Percentiles rank a stretch among this genome's conserved stretches.
Evolutionary conservation across 2,329 filamentous ascomycete species (phyloP).

Genomic region (Aspergillus fumigatiaffinis): DNA sequence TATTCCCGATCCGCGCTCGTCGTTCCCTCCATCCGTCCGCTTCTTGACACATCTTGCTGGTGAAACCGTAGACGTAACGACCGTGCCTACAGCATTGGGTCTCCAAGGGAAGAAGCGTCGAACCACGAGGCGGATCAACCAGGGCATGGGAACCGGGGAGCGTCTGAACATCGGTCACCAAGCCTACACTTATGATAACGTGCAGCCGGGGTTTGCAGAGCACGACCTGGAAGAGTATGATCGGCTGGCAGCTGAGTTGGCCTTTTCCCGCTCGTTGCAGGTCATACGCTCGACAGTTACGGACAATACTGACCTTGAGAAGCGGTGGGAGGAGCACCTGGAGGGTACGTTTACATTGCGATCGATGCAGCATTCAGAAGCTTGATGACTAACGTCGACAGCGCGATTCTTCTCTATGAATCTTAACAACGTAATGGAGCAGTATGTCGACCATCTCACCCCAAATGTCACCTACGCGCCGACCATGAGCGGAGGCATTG

Average conservation of each 20-base stretch:
- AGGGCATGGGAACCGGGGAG: slow-evolving; percentile 50
- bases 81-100: slow-evolving; percentile 49
- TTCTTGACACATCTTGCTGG: slow-evolving; percentile 58
- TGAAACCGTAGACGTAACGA: slow-evolving; percentile 45
- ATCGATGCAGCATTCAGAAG: not conserved
- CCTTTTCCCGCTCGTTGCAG: slow-evolving; percentile 63
- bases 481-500: slow-evolving; percentile 41
- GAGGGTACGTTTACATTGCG: slow-evolving; percentile 23
- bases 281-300: slow-evolving; percentile 59
- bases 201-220: slow-evolving; percentile 66
- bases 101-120: slow-evolving; percentile 50
- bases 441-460: slow-evolving; percentile 26
- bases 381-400: slow-evolving; percentile 4
- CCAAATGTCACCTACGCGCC: slow-evolving; percentile 28
- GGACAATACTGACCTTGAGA: slow-evolving; percentile 34
- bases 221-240: slow-evolving; percentile 66
- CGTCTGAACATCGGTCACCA: slow-evolving; percentile 31
- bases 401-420: slow-evolving; percentile 34
- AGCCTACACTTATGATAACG: slow-evolving; percentile 53
- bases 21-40: slow-evolving; percentile 36
- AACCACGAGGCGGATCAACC: slow-evolving; percentile 46
- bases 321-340: slow-evolving; percentile 33
- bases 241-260: slow-evolving; percentile 59
- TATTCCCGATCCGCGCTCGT: slow-evolving; percentile 48
- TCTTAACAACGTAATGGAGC: slow-evolving; percentile 27